Evolutionary conservation across 164 flowering plant genomes (phyloP).

Genomic region (Vitis amurensis): DNA sequence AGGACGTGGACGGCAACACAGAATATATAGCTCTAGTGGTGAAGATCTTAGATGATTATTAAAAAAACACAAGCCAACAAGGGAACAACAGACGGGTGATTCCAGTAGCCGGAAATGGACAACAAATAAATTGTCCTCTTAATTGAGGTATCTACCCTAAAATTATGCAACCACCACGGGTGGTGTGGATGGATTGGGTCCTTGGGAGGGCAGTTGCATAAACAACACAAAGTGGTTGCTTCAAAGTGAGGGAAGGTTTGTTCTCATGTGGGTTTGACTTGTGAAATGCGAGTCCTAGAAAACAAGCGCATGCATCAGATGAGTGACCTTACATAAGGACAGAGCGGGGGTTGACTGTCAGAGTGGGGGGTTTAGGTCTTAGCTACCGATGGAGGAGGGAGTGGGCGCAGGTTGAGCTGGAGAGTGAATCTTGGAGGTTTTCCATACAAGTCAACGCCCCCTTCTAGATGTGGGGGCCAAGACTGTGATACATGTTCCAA

Average conservation of each 20-base stretch:
- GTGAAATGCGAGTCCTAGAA: neutral
- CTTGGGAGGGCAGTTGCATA: neutral
- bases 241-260: constrained; percentile 28
- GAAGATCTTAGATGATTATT: too few relatives aligned
- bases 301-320: neutral
- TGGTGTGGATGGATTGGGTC: too few relatives aligned
- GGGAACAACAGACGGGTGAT: too few relatives aligned
- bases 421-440: constrained; percentile 5
- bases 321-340: neutral
- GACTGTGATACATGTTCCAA: too few relatives aligned
- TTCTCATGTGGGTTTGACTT: constrained; percentile 24
- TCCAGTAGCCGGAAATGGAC: too few relatives aligned
- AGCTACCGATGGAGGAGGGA: neutral
- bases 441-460: constrained; percentile 23
- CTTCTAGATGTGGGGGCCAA: constrained; percentile 10
- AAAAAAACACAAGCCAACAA: too few relatives aligned
- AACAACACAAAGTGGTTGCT: constrained; percentile 17
- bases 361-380: constrained; percentile 5
- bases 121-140: neutral
- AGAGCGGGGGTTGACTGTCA: constrained; percentile 19
- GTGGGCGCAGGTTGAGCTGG: constrained; percentile 14
- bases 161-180: neutral
- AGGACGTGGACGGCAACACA: too few relatives aligned
- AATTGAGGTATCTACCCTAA: neutral
- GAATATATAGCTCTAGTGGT: too few relatives aligned